Base-by-base conservation (phyloP, 2,329 filamentous ascomycete species). In the Chaetomiaceae sp. region DNA sequence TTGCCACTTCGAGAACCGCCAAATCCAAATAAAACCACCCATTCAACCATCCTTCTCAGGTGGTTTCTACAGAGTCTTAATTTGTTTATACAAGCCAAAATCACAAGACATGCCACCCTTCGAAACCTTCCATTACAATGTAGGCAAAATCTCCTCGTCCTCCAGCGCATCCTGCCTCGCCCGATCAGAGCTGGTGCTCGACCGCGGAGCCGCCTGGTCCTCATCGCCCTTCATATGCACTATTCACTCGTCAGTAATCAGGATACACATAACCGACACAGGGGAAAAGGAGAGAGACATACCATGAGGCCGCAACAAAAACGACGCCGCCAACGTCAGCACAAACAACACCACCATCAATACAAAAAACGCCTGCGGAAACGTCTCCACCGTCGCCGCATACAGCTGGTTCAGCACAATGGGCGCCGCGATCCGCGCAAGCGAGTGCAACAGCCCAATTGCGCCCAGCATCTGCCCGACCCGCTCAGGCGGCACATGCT, bases 401-500 rank as follows among this genome's bases (percentile, higher is more conserved):
- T 95, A 99, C 9, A 97, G 82, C 5, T 88, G 81, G 64, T 94
- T 95, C 71, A 96, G 95, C 1, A 92, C 66, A 0, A 89, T 79
- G 0, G 94, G 94, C 1, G 87, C 85, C 12, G 95, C 68, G 2
- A 97, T 83, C 57, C 91, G 78, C 3, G 88, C 82, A 33, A 96
- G 71, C 1, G 90, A 88, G 70, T 97, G 92, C 54, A 97, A 71
- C 57, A 97, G 75, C 0, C 92, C 94, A 15, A 86, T 87, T 1
- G 91, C 91, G 20, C 94, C 94, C 0, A 99, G 79, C n/a, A 97
- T 75, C 67, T 94, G 85, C 0, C 94, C 94, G 0, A 94, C 86
- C 43, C 82, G 81, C 59, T 94, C 88, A 0, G 84, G 77, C 0
- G 91, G 89, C 0, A 97, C 86, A 68, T 97, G 94, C 67, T 96